Base-by-base conservation (phyloP, 192 early-diverging fungal species). In the Linnemannia hyalina region DNA sequence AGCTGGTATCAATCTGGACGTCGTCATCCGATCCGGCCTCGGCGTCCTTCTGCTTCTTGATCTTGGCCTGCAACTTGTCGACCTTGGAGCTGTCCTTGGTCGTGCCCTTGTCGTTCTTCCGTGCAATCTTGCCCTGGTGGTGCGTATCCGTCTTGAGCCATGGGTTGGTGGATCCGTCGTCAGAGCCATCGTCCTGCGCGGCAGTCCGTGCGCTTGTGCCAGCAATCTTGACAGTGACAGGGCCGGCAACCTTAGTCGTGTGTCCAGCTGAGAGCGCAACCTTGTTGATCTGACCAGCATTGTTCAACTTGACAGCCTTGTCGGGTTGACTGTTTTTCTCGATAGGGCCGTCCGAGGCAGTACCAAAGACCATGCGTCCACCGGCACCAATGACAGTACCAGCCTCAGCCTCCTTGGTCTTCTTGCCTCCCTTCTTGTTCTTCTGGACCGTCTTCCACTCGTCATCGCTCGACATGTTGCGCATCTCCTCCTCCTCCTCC, bases 1-100 rank as follows among this genome's bases (percentile, higher is more conserved):
- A 94, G 78, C 90, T 92, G 71, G 95, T 80, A 86, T 97, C 94
- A 55, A 97, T 90, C 74, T 94, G 88, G 44, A 96, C 92, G 83
- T 92, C 92, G 20, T 92, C 91, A 42, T 93, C 89, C n/a, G 84
- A 68, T 68, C 80, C 88, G 40, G 88, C 80, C 63, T 83, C 60
- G 69, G 74, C 80, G 68, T 74, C 68, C 75, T 93, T 93, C 75
- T 92, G 89, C 74, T 95, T 93, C 46, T 93, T 93, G 29, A 95
- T 75, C 78, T 92, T 93, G 55, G 92, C 92, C 29, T 94, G 89
- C 55, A 93, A 89, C 74, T 95, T 93, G 65, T 97, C 94, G 15
- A 85, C 81, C 71, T 92, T 93, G 11, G 91, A 89, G 77, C 91
- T 90, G 78, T 90, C 90, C 82, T 91, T 93, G 40, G 76, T 82